These are phyloP conservation scores for Citrullus amarus DNA, from an alignment of 306 rosid genomes.

Conservation along the genomic window DNA sequence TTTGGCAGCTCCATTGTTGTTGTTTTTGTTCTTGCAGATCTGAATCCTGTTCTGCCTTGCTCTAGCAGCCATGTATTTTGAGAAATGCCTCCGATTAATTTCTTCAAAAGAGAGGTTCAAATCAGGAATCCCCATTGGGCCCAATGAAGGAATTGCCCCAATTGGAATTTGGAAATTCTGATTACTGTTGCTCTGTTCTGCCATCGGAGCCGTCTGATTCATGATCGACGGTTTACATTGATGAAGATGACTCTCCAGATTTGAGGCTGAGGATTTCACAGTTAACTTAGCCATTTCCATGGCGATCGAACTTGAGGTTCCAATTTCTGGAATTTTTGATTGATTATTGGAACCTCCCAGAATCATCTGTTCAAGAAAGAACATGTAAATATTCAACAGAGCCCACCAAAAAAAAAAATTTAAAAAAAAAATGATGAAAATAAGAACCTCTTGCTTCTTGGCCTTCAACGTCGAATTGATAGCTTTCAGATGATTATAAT, in stretches of 20 bases:
- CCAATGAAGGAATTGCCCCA: neutral
- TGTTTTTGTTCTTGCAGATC: slow-evolving; percentile 24
- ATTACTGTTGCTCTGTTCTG: neutral
- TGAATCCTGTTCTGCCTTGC: slow-evolving; percentile 41
- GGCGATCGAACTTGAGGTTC: neutral
- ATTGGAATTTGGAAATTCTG: slow-evolving; percentile 2
- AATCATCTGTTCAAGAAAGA: neutral
- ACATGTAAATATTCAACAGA: neutral
- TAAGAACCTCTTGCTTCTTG: slow-evolving; percentile 27
- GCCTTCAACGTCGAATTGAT: slow-evolving; percentile 31
- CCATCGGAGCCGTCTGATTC: slow-evolving; percentile 11
- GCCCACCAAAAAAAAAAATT: neutral
- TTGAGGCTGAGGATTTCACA: neutral
- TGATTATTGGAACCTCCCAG: neutral
- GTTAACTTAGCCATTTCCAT: neutral
- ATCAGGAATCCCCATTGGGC: slow-evolving; percentile 33
- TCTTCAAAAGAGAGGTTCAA: slow-evolving; percentile 20
- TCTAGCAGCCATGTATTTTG: slow-evolving; percentile 22
- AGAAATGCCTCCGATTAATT: slow-evolving; percentile 5
- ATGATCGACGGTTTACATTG: neutral
- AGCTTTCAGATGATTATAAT: slow-evolving; percentile 13
- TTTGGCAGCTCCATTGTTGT: slow-evolving; percentile 17
- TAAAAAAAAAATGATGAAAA: neutral
- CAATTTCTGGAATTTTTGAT: neutral
- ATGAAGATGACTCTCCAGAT: neutral